Base-by-base conservation (phyloP, 2,329 filamentous ascomycete species). In the Leptographium radiaticola region DNA sequence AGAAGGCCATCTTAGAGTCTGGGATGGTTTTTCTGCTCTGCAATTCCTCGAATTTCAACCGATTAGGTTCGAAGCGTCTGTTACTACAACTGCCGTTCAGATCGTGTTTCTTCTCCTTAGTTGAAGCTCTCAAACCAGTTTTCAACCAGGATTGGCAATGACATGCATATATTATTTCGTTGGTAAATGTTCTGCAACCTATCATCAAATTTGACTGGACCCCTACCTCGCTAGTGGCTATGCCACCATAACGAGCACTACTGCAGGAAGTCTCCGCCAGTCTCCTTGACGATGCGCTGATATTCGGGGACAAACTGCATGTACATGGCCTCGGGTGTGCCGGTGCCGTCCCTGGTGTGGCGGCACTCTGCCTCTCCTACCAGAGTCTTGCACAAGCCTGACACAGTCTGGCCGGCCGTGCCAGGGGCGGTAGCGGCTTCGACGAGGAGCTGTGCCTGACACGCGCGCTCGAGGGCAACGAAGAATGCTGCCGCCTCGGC, bases 401-500 rank as follows among this genome's bases (percentile, higher is more conserved):
- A 52, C 6, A 11, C 34, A 13, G 13, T 2, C 15, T 20, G 15
- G 9, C 31, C 31, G n/a, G 33, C 2, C 1, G n/a, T 38, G 34
- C 49, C 38, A 33, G 10, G 16, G 25, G 47, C 46, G 18, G 16
- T 11, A 2, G 51, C 57, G 0, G 82, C 80, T 65, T 88, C 84
- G 15, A 80, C 77, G 53, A 78, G 68, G 42, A 88, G 67, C 65
- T 89, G 85, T 11, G 83, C 72, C 54, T 81, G 75, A 59, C 84
- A 88, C 6, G 77, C 79, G 40, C 81, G 73, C 65, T 89, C 85
- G 61, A 87, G 72, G 6, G 82, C 68, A 2, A 79, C 80, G 62
- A 86, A 87, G 31, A 48, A 56, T 6, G 48, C 47, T 2, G 77
- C 77, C 1, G 80, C 80, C 62, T 83, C 80, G 57, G 82, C 80